Conservation (phyloP, 2,329 filamentous ascomycete genomes). For the Ophiostoma triangulosporum region DNA sequence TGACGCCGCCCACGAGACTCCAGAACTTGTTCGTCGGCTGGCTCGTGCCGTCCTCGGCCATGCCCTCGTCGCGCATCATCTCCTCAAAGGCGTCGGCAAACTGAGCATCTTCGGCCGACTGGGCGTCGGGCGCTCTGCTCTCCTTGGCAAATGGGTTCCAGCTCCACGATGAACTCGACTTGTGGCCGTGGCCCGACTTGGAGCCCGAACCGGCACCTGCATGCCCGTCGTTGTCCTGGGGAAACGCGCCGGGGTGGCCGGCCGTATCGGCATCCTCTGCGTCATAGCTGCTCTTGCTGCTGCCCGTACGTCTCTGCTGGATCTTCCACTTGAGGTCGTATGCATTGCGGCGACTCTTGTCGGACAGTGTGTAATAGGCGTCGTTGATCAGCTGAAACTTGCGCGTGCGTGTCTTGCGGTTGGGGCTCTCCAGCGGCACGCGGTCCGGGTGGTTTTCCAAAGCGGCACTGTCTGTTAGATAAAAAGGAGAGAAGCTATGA, state of each 20-base stretch:
- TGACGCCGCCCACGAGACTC: constrained; percentile 70
- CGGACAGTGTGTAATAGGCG: constrained; percentile 51
- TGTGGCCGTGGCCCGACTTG: too few relatives aligned
- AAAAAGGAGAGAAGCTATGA: not conserved
- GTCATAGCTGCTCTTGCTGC: constrained; percentile 14
- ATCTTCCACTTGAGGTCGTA: constrained; percentile 64
- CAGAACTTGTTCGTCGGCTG: constrained; percentile 64
- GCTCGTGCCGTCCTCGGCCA: constrained; percentile 57
- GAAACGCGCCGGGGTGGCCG: constrained; percentile 18
- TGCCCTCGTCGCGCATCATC: constrained; percentile 75
- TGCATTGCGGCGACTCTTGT: constrained; percentile 60
- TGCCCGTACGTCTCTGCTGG: not conserved
- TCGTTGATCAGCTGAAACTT: constrained; percentile 32
- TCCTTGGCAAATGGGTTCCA: constrained; percentile 52
- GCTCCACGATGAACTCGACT: constrained; percentile 53
- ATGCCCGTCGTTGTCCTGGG: constrained; percentile 20
- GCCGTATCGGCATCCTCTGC: constrained; percentile 28
- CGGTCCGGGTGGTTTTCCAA: constrained; percentile 90
- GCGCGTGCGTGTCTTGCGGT: constrained; percentile 67
- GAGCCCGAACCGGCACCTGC: not conserved
- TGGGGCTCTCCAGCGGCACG: constrained; percentile 69
- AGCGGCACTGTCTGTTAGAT: constrained; percentile 49
- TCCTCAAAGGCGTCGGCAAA: constrained; percentile 83
- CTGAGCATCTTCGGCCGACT: constrained; percentile 56
- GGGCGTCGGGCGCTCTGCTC: constrained; percentile 13